Evolutionary conservation across 768 basidiomycete genomes (phyloP), one percentile per base, ranked within the genome.

Genomic region (Mycena alexandri): DNA sequence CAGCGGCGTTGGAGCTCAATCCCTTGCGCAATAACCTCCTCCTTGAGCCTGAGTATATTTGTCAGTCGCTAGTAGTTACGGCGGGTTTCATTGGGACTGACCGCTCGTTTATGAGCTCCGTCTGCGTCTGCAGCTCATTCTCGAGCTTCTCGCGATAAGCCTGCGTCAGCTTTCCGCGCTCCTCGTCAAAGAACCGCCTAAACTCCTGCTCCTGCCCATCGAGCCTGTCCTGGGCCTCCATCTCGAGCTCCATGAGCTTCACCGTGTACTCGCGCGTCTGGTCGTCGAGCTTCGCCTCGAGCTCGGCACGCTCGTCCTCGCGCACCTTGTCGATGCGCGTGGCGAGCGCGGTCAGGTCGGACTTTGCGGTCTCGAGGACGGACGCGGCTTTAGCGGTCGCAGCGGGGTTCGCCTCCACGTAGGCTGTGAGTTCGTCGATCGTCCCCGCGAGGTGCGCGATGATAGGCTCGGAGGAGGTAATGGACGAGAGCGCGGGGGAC

Each of bases 1-100:
- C 97, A 99, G 60, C 94, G 88, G 55, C 96, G 90, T 77, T 99
- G 98, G 24, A 99, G 89, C 80, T 99, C 98, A 74, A 99, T 95
- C 19, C 96, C 98, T 78, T 99, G 96, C 4, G 96, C 92, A 56
- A 99, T 86, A 59, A 99, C 95, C 77, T 97, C 96, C 77, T 97
- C 94, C 77, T 92, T 93, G 65, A 99, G 85, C 46, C 96, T 98
- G 73, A 64, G 13, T 22, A 57, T 66, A 25, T 63, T 7, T 47
- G 59, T 54, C 61, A 57, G 53, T 41, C 43, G 52, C 17, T 48
- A 25, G 48, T 14, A 65, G 14, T 25, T 61, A 29, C 19, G 22
- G 24, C 22, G 51, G 34, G 44, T 25, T 48, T 21, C n/a, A 33
- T 6, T 29, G 29, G 29, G 29, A 29, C 67, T 67, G 73, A 96